Evolutionary conservation across 1,139 yeast genomes (phyloP).

Genomic region (Starmera stellimalicola): DNA sequence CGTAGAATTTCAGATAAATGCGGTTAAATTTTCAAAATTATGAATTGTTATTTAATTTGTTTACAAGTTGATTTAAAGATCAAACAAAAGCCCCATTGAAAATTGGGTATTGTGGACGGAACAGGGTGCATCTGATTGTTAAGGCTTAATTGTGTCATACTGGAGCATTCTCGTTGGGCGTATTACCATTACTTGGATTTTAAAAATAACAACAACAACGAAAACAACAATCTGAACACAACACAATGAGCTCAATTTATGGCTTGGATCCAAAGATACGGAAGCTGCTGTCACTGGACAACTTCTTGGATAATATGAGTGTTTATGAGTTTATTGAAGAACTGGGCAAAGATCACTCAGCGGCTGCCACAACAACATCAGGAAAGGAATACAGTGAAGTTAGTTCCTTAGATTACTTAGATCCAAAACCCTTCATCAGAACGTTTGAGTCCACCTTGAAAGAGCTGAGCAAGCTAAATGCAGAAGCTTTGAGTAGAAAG

Average conservation of each 20-base stretch:
- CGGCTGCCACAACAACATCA: no score
- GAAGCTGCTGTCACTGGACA: slow-evolving; percentile 56
- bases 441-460: slow-evolving; percentile 82
- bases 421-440: slow-evolving; percentile 91
- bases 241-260: slow-evolving; percentile 32
- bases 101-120: no score
- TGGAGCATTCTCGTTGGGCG: no score
- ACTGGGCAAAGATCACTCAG: slow-evolving; percentile 60
- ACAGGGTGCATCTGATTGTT: no score
- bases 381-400: slow-evolving; percentile 48
- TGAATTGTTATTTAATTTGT: no score
- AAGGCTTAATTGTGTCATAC: no score
- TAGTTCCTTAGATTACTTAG: slow-evolving; percentile 35
- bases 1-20: no score
- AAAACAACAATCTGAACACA: not conserved
- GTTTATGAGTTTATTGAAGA: slow-evolving; percentile 80
- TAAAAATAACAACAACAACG: not conserved
- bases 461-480: slow-evolving; percentile 53
- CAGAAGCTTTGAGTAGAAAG: slow-evolving; percentile 43
- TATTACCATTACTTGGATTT: no score
- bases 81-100: no score
- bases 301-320: slow-evolving; percentile 61
- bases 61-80: no score
- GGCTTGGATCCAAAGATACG: slow-evolving; percentile 67
- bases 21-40: no score